Evolutionary conservation across 1,284 basidiomycete genomes (phyloP).

Genomic region (Fomitopsis betulina): DNA sequence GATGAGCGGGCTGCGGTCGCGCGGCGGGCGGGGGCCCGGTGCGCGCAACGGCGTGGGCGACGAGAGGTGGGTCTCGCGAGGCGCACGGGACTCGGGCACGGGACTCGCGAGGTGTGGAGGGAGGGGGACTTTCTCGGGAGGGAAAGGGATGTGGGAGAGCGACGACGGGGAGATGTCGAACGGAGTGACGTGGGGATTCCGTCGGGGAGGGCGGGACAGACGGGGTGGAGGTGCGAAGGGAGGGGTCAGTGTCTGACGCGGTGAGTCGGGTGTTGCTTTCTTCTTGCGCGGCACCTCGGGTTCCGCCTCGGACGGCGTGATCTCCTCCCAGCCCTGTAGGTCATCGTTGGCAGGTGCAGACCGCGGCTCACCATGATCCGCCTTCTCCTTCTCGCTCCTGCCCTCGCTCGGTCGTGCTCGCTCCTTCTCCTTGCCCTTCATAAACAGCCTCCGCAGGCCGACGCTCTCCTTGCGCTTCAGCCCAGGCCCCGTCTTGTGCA

Average conservation of each 20-base stretch:
- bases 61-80: background rate
- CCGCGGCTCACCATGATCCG: background rate
- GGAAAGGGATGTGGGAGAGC: background rate
- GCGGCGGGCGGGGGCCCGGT: background rate
- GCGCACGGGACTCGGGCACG: background rate
- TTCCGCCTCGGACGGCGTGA: background rate
- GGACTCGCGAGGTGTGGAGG: background rate
- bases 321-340: background rate
- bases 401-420: constrained; percentile 21
- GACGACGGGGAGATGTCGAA: background rate
- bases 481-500: constrained; percentile 9
- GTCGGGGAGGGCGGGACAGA: background rate
- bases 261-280: background rate
- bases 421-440: constrained; percentile 27
- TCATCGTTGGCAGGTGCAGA: background rate
- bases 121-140: constrained; percentile 1
- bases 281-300: background rate
- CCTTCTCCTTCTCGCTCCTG: constrained; percentile 3
- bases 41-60: background rate
- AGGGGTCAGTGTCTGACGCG: background rate
- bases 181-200: background rate
- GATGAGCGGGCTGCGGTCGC: background rate
- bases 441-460: constrained; percentile 27
- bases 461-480: constrained; percentile 26
- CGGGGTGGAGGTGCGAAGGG: background rate